A percentile compares a stretch with the other conserved stretches of the same genome.
Conservation (phyloP, 495 filamentous ascomycete genomes). For the Schizothecium vesticola region DNA sequence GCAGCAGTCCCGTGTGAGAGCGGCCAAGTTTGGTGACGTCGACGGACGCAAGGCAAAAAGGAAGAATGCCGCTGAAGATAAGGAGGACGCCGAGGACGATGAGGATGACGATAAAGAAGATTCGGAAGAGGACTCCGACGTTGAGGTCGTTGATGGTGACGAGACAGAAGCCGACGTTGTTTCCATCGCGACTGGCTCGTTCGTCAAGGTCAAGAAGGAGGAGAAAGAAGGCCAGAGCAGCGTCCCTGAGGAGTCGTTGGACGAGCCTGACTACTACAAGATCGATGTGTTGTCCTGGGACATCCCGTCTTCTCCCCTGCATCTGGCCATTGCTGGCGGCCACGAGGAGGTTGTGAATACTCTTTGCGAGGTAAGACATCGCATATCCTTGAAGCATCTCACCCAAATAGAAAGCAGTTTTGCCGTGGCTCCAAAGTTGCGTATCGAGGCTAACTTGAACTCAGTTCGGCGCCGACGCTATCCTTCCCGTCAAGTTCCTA, state of each 20-base stretch:
- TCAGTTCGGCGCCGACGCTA: slow-evolving; percentile 68
- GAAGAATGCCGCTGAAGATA: background rate
- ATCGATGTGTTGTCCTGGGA: slow-evolving; percentile 74
- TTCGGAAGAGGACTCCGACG: slow-evolving; percentile 5
- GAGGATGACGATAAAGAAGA: slow-evolving; percentile 6
- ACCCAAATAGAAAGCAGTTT: background rate
- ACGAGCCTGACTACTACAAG: slow-evolving; percentile 72
- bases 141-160: slow-evolving; percentile 14
- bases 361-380: slow-evolving; percentile 49
- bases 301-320: slow-evolving; percentile 61
- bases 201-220: slow-evolving; percentile 55
- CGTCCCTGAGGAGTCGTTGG: slow-evolving; percentile 48
- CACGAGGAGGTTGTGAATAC: slow-evolving; percentile 60
- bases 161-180: slow-evolving; percentile 29
- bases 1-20: slow-evolving; percentile 47
- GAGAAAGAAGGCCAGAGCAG: slow-evolving; percentile 31
- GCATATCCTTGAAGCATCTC: background rate
- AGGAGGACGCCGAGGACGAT: too few relatives aligned
- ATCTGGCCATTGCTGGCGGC: slow-evolving; percentile 69
- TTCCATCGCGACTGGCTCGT: slow-evolving; percentile 57
- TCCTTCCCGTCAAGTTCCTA: slow-evolving; percentile 61
- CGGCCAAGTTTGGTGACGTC: slow-evolving; percentile 20
- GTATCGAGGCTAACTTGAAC: too few relatives aligned
- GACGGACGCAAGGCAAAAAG: background rate
- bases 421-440: too few relatives aligned